Evolutionary conservation across 345 rosid genomes (phyloP), one percentile per base, ranked within the genome.

Genomic region (Aquilaria malaccensis): DNA sequence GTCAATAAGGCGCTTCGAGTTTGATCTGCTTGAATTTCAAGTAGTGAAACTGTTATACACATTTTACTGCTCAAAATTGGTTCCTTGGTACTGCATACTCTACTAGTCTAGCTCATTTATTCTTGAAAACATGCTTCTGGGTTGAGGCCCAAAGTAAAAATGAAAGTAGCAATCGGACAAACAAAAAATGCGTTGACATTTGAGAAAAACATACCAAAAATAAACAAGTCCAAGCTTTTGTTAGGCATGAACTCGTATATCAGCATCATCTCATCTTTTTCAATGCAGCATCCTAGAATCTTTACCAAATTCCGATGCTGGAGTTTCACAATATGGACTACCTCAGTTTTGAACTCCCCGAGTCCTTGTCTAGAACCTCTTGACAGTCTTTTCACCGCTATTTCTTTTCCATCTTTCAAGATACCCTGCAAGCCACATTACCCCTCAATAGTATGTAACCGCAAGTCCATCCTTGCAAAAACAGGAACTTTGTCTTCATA

Each of bases 311-410:
- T 82, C 29, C 79, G 73, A 55, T 79, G 83, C 49, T 79, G 86
- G 58, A 82, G 78, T 62, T 79, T 79, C 9, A 78, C 76, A 5
- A 82, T 74, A 22, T 74, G 50, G 14, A 55, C 70, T 2, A 72
- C 81, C 51, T 81, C 83, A n/a, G 71, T 82, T 67, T 68, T 79
- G 55, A 82, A 77, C 67, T 82, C 87, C 6, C 57, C 52, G 31
- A 55, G 0, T 47, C 88, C 88, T 69, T 76, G 81, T 6, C 78
- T 71, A 12, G 88, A 83, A 65, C 54, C 64, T 45, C 14, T 52
- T 0, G 85, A 78, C 7, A 80, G 76, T 66, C 85, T 78, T 52
- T 83, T 83, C 59, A 83, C 78, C 3, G 81, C 88, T 4, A 83
- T 74, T 68, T 80, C 79, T 46, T 67, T 75, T 33, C 85, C 85